These are phyloP conservation scores for Stagonosporopsis rhizophila DNA, from an alignment of 2,329 filamentous ascomycete genomes.

Conservation along the genomic window DNA sequence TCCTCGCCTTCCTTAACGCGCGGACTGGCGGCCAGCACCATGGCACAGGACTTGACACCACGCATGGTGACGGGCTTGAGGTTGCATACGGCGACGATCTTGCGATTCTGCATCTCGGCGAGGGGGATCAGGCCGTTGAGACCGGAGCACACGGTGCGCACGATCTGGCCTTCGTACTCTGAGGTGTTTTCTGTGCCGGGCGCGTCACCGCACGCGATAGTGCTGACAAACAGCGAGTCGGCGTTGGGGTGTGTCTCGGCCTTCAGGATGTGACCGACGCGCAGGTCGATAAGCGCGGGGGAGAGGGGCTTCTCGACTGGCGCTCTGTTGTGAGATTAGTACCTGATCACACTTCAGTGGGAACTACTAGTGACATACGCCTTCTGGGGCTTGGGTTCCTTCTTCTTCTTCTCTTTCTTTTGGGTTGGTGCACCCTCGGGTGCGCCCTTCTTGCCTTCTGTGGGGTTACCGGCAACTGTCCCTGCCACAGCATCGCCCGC, in stretches of 20 bases:
- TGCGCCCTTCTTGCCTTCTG: conserved; percentile 22
- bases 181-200: conserved; percentile 86
- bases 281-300: conserved; percentile 88
- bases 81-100: conserved; percentile 95
- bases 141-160: conserved; percentile 95
- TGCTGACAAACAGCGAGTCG: conserved; percentile 93
- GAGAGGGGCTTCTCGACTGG: conserved; percentile 77
- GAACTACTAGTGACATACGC: conserved; percentile 34
- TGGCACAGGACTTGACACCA: conserved; percentile 79
- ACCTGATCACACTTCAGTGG: neutral
- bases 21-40: conserved; percentile 97
- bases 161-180: conserved; percentile 89
- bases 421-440: conserved; percentile 53
- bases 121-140: conserved; percentile 92
- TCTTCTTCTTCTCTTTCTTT: conserved; percentile 90
- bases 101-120: conserved; percentile 95
- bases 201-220: conserved; percentile 90
- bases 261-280: conserved; percentile 97
- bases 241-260: conserved; percentile 95
- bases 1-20: conserved; percentile 79
- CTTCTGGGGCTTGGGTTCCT: conserved; percentile 75
- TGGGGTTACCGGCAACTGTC: conserved; percentile 53
- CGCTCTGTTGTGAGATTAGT: conserved; percentile 48
- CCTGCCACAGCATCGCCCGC: conserved; percentile 59
- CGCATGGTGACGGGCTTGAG: conserved; percentile 99